Evolutionary conservation across 2,329 filamentous ascomycete species (phyloP), one percentile per base, ranked within the genome.

Genomic region (Aspergillus flavus): DNA sequence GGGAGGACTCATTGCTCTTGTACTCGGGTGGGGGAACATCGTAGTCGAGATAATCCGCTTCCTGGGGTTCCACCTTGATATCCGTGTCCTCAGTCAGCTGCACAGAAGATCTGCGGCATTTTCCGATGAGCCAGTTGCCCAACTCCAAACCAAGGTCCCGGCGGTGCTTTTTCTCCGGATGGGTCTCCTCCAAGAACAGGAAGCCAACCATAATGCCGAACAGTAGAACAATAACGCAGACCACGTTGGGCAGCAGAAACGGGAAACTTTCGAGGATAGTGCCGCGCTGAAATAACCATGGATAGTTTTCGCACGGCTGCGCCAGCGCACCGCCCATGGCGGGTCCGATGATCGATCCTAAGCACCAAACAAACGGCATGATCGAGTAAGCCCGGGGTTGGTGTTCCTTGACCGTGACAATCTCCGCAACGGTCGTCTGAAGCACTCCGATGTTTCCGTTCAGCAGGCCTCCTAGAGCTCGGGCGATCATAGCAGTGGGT

Each of bases 351-450:
- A 98, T 97, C 32, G 94, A 97, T 84, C 95, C 95, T 73, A 99
- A 85, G 75, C 94, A 97, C 95, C 95, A 99, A 30, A 98, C 92
- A 76, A 97, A 93, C 7, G 95, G 95, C 93, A 99, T 97, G 70
- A 98, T 94, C 14, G 94, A 93, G 80, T 96, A 99, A 57, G 94
- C 95, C 71, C 92, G 92, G 69, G 94, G 91, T 78, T 98, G 94
- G 76, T 98, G 93, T 77, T 94, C 91, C 80, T 97, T 96, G 64
- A 91, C 90, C 4, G 92, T 97, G 30, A 98, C 91, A 64, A 99
- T 85, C 78, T 99, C 95, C 21, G 93, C 93, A 43, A 99, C 93
- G 0, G 94, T 98, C 6, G 94, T 98, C 76, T 97, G 93, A 69
- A 98, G 84, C 3, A 97, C 94, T 55, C 94, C 94, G 73, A 97